Conservation (phyloP, 2,329 filamentous ascomycete species). For the Zasmidium citrigriseum region DNA sequence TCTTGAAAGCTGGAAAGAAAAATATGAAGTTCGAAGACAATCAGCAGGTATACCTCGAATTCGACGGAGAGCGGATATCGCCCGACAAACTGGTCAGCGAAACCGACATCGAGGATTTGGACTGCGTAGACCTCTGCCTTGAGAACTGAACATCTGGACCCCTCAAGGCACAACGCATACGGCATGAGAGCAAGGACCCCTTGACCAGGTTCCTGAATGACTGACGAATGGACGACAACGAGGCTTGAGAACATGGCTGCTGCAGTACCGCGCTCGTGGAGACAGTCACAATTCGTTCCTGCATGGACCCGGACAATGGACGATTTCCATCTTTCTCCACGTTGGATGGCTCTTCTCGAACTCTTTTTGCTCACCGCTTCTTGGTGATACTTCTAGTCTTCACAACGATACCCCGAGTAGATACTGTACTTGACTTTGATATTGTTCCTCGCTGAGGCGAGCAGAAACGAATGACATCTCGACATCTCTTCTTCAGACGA, state of each 20-base stretch:
- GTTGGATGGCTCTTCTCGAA: neutral
- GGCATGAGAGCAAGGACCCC: conserved; percentile 2
- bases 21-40: conserved; percentile 54
- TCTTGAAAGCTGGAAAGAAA: conserved; percentile 64
- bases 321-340: neutral
- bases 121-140: conserved; percentile 69
- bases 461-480: neutral
- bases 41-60: conserved; percentile 62
- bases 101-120: conserved; percentile 72
- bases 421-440: neutral
- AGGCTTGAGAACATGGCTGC: neutral
- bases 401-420: neutral
- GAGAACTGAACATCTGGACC: neutral
- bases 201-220: conserved; percentile 3
- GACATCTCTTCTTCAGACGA: neutral
- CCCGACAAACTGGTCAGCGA: conserved; percentile 62
- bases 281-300: neutral
- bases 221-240: neutral
- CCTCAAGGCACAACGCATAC: neutral
- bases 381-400: neutral
- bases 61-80: conserved; percentile 74
- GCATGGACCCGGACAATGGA: neutral
- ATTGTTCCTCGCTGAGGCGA: neutral
- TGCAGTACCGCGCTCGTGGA: neutral
- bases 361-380: neutral